These are phyloP conservation scores for Urtica urens DNA, from an alignment of 306 rosid species.

Conservation along the genomic window DNA sequence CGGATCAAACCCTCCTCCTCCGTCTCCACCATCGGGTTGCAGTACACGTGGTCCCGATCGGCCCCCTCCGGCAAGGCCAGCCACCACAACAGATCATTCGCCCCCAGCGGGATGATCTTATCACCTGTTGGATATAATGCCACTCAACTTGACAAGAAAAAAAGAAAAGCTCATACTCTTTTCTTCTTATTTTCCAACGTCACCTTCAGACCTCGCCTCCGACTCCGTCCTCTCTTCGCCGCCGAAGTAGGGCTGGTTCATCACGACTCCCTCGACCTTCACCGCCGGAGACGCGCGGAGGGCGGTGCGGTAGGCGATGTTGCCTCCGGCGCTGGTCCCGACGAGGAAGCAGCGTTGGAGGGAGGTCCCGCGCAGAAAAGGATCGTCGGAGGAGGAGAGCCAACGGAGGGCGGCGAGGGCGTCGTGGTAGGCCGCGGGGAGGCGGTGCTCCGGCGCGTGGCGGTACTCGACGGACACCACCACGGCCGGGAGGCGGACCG, in stretches of 20 bases:
- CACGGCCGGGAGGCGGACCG: constrained; percentile 19
- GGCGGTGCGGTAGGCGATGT: constrained; percentile 44
- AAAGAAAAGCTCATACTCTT: too few relatives aligned
- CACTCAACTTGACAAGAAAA: too few relatives aligned
- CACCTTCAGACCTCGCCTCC: constrained; percentile 22
- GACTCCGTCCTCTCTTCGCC: constrained; percentile 45
- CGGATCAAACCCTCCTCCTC: constrained; percentile 26
- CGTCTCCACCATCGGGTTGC: constrained; percentile 33
- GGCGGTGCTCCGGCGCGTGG: constrained; percentile 75
- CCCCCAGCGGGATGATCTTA: constrained; percentile 31
- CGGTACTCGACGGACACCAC: constrained; percentile 62
- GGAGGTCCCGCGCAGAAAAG: not conserved
- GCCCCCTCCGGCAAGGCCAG: constrained; percentile 42
- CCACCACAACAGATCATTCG: constrained; percentile 54
- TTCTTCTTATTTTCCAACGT: too few relatives aligned
- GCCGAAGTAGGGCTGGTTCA: constrained; percentile 40
- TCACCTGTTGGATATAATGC: too few relatives aligned
- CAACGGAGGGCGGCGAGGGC: constrained; percentile 45
- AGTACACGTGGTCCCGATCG: constrained; percentile 52
- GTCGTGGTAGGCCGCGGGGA: constrained; percentile 77
- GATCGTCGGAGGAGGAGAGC: constrained; percentile 26
- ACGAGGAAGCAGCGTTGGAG: constrained; percentile 27
- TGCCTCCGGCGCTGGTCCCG: constrained; percentile 65
- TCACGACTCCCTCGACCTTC: constrained; percentile 39
- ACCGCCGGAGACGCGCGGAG: constrained; percentile 36